Evolutionary conservation across 768 basidiomycete species (phyloP).

Genomic region (Suillus plorans): DNA sequence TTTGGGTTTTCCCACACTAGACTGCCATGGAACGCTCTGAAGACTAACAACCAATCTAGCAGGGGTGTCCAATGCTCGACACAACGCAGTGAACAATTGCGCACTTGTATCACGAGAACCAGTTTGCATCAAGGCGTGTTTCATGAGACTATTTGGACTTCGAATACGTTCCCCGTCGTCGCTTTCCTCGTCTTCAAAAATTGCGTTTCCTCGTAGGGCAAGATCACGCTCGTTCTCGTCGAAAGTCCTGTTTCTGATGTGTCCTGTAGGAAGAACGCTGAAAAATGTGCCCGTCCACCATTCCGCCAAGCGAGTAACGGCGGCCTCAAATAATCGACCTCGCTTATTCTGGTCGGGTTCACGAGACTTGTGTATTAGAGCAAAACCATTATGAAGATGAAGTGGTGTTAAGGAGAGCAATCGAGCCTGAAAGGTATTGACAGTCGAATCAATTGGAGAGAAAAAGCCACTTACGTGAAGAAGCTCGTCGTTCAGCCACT

Average conservation of each 20-base stretch:
- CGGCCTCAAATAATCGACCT: constrained; percentile 84
- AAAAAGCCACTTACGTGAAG: constrained; percentile 62
- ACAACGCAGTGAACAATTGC: constrained; percentile 88
- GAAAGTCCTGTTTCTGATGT: constrained; percentile 75
- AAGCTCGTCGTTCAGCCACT: constrained; percentile 78
- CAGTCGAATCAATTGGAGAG: constrained; percentile 4
- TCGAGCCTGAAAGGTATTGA: constrained; percentile 60
- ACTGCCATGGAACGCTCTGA: constrained; percentile 91
- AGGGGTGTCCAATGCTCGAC: constrained; percentile 83
- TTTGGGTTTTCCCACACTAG: constrained; percentile 57
- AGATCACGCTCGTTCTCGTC: constrained; percentile 59
- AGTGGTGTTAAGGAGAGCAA: constrained; percentile 86
- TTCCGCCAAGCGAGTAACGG: constrained; percentile 65
- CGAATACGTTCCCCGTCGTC: constrained; percentile 64
- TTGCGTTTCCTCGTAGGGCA: constrained; percentile 28
- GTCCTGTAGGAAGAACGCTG: constrained; percentile 57
- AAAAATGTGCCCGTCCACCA: constrained; percentile 88
- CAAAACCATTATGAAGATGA: constrained; percentile 75
- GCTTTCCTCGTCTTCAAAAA: constrained; percentile 41
- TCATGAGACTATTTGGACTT: constrained; percentile 87
- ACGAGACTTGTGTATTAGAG: constrained; percentile 75
- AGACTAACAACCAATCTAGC: constrained; percentile 86
- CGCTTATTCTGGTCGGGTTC: constrained; percentile 80
- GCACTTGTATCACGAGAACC: constrained; percentile 87
- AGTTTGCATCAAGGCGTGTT: constrained; percentile 76